These are phyloP conservation scores for Tirmania nivea DNA, from an alignment of 495 filamentous ascomycete species.

Conservation along the genomic window DNA sequence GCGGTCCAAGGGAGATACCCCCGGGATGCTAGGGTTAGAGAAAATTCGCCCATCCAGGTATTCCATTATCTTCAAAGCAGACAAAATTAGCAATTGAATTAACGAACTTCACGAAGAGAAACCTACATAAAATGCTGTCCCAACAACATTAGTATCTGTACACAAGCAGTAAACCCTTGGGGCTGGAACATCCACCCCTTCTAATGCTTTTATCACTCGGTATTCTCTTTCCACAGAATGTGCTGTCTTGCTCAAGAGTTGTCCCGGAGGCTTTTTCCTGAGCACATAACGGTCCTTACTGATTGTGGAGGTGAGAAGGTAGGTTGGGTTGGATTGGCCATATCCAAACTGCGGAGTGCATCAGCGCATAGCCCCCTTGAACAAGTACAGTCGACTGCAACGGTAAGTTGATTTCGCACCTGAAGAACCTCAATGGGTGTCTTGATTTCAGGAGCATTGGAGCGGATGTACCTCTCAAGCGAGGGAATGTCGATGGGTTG, in stretches of 20 bases:
- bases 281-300: conserved; percentile 37
- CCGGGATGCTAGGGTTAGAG: conserved; percentile 65
- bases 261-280: conserved; percentile 88
- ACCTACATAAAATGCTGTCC: conserved; percentile 58
- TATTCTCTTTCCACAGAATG: conserved; percentile 94
- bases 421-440: conserved; percentile 71
- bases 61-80: conserved; percentile 46
- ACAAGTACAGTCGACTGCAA: too few species aligned
- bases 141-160: conserved; percentile 54
- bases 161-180: conserved; percentile 72
- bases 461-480: conserved; percentile 54
- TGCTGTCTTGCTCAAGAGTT: conserved; percentile 74
- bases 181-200: conserved; percentile 60
- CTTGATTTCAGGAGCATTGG: conserved; percentile 57
- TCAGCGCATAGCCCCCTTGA: too few species aligned
- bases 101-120: too few species aligned
- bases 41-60: conserved; percentile 84
- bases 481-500: conserved; percentile 66
- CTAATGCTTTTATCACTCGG: conserved; percentile 66
- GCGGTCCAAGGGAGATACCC: conserved; percentile 41
- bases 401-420: conserved; percentile 27
- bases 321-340: conserved; percentile 93
- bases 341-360: conserved; percentile 53
- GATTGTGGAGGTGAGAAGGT: conserved; percentile 50
- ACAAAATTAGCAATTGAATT: neutral